A percentile compares a stretch with the other conserved stretches of the same genome.
Conservation (phyloP, 2,329 filamentous ascomycete species). For the Penicillium sp. region DNA sequence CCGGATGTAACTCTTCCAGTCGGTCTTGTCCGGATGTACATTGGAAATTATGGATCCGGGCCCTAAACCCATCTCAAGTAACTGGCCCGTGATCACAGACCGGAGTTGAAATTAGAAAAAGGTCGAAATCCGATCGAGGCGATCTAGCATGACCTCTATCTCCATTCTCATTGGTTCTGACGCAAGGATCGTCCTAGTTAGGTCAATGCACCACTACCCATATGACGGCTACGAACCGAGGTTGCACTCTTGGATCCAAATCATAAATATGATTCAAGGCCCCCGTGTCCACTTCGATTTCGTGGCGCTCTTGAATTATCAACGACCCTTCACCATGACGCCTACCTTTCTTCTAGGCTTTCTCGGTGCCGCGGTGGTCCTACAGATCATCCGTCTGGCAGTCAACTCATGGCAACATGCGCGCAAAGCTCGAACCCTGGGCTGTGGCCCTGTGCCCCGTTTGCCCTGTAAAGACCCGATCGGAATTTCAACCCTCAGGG, state of each 20-base stretch:
- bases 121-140: constrained; percentile 7
- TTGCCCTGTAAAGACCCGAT: constrained; percentile 30
- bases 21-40: not conserved
- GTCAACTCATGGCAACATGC: constrained; percentile 27
- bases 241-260: not conserved
- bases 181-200: not conserved
- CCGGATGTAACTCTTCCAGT: not conserved
- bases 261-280: not conserved
- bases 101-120: constrained; percentile 10
- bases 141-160: constrained; percentile 8
- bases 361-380: constrained; percentile 22
- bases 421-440: constrained; percentile 25
- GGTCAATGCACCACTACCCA: not conserved
- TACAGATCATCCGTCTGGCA: constrained; percentile 25
- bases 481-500: constrained; percentile 25
- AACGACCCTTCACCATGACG: constrained; percentile 11
- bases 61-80: not conserved
- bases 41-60: not conserved
- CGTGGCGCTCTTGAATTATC: not conserved
- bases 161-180: constrained; percentile 6
- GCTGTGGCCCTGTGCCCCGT: constrained; percentile 24
- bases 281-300: not conserved
- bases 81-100: not conserved
- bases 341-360: constrained; percentile 23
- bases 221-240: not conserved